Evolutionary conservation across 176 grass and related monocot species (phyloP).

Genomic region (Miscanthus lutarioriparius): DNA sequence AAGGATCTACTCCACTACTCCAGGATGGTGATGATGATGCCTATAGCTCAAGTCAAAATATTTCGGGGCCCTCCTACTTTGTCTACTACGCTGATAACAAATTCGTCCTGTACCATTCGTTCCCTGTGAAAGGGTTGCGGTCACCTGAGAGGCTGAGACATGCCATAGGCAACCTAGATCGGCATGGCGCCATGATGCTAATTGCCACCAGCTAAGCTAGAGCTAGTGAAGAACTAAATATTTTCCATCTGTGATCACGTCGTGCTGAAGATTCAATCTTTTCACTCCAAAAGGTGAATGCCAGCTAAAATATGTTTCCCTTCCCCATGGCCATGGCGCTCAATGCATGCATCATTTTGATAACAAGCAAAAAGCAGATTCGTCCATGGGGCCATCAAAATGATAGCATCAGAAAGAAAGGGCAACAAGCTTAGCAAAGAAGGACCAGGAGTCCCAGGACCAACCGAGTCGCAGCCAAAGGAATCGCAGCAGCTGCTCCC

Average conservation of each 20-base stretch:
- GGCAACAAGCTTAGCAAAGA: not conserved
- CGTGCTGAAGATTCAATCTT: not conserved
- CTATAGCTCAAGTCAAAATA: constrained; percentile 21
- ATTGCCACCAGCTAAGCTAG: not conserved
- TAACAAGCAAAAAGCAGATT: constrained; percentile 23
- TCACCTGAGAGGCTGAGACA: constrained; percentile 29
- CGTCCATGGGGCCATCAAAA: not conserved
- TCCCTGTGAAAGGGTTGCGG: constrained; percentile 32
- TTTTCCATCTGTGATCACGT: not conserved
- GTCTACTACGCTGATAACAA: constrained; percentile 13
- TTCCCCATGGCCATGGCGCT: not conserved
- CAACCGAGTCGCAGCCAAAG: constrained; percentile 48
- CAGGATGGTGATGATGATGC: constrained; percentile 35
- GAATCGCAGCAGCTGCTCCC: constrained; percentile 46
- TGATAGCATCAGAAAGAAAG: not conserved
- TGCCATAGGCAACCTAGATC: constrained; percentile 31
- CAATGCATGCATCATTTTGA: not conserved
- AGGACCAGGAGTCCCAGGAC: constrained; percentile 12
- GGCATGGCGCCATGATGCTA: constrained; percentile 20
- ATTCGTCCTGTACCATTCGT: not conserved
- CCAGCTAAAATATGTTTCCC: not conserved
- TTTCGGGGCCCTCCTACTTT: constrained; percentile 35
- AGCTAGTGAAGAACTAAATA: not conserved
- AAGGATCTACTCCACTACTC: too few species aligned
- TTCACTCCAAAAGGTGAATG: constrained; percentile 16